These are phyloP conservation scores for Euclidium syriacum DNA, from an alignment of 345 rosid genomes.

Conservation along the genomic window DNA sequence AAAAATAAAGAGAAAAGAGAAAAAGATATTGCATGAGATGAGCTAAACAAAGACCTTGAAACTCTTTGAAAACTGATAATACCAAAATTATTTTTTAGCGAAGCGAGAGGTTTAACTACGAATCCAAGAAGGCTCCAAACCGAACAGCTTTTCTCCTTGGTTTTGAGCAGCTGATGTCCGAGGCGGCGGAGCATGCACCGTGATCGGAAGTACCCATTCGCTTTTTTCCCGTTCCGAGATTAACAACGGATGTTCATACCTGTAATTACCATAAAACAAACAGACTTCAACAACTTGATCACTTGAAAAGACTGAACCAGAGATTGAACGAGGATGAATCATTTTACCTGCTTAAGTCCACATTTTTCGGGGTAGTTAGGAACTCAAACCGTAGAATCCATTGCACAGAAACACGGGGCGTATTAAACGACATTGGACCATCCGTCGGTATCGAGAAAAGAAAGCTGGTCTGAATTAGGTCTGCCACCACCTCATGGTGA, in stretches of 20 bases:
- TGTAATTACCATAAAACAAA: constrained; percentile 26
- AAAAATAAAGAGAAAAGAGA: not conserved
- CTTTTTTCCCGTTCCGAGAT: constrained; percentile 74
- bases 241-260: constrained; percentile 90
- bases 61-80: not conserved
- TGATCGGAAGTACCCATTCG: constrained; percentile 95
- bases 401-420: constrained; percentile 70
- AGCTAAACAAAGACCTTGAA: constrained; percentile 2
- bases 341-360: constrained; percentile 73
- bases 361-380: constrained; percentile 66
- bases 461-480: constrained; percentile 92
- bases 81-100: constrained; percentile 2
- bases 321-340: not conserved
- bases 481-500: constrained; percentile 93
- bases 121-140: constrained; percentile 74
- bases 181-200: constrained; percentile 82
- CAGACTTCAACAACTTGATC: not conserved
- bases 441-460: constrained; percentile 92
- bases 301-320: constrained; percentile 1
- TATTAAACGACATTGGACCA: constrained; percentile 95
- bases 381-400: constrained; percentile 97
- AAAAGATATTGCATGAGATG: constrained; percentile 4
- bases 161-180: constrained; percentile 44
- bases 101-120: constrained; percentile 24
- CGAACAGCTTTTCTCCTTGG: constrained; percentile 52